Evolutionary conservation across 2,329 filamentous ascomycete genomes (phyloP), one percentile per base, ranked within the genome.

Genomic region (Penicillium sp.): DNA sequence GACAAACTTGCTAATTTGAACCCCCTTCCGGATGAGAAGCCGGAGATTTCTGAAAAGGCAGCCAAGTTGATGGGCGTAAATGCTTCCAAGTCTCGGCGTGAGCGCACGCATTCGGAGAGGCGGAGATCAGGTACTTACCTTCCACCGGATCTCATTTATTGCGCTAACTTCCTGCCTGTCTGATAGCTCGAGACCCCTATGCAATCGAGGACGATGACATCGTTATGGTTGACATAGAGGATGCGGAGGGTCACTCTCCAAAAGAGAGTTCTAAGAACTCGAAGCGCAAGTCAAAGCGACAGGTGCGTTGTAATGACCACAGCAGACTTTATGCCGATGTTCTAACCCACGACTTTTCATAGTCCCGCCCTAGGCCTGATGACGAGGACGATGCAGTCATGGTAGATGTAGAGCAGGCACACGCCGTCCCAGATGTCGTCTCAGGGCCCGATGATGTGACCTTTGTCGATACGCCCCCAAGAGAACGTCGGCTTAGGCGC

Each of bases 1-100:
- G 72, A 76, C 36, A 73, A 77, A 27, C 79, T 79, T 58, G 88
- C 85, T 7, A 77, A 92, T 56, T 79, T 83, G 42, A 90, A 89
- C 18, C 89, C 89, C 23, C 23, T 23, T 8, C 84, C 87, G 2
- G 90, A 91, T 29, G 84, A 88, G 30, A 76, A 79, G 39, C 80
- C 80, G 3, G 82, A 84, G 47, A 81, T 90, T 67, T 81, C 86
- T 7, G 81, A 84, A 42, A 96, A 95, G 72, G 90, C 90, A 27
- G 89, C 90, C 30, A 91, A 86, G 72, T 74, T 93, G 48, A 84
- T 94, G 84, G 91, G 76, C 62, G 73, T 83, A 56, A 77, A 71
- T 57, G 74, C 71, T 53, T 70, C 76, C 27, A 79, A 78, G 61
- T 77, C 76, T 6, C 66, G 60, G 38, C 67, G 63, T 40, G 76